These are phyloP conservation scores for Aquanectria penicillioides DNA, from an alignment of 2,329 filamentous ascomycete species.

Conservation along the genomic window DNA sequence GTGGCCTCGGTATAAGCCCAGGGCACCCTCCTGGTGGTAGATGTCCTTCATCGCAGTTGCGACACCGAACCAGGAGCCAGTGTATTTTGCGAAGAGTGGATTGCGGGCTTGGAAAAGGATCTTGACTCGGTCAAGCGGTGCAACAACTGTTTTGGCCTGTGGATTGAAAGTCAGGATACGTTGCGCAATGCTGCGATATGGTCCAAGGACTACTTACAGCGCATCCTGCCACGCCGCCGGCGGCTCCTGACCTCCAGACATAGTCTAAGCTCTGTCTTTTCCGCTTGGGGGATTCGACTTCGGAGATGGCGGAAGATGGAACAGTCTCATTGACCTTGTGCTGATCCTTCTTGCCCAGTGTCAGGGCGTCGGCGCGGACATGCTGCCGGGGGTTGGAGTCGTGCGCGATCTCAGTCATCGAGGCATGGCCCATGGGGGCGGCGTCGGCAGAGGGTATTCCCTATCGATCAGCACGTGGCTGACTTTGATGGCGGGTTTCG, in stretches of 20 bases:
- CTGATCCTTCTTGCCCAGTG: constrained; percentile 24
- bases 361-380: constrained; percentile 31
- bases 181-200: neutral
- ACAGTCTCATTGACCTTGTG: constrained; percentile 47
- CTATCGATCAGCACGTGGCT: constrained; percentile 37
- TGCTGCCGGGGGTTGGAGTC: constrained; percentile 45
- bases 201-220: constrained; percentile 70
- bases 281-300: constrained; percentile 53
- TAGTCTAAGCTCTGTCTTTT: constrained; percentile 81
- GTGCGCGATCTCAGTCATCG: constrained; percentile 63
- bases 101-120: constrained; percentile 98
- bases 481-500: constrained; percentile 27
- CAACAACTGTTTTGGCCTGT: constrained; percentile 94
- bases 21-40: constrained; percentile 75
- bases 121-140: constrained; percentile 96
- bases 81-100: constrained; percentile 92
- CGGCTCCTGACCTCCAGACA: constrained; percentile 82
- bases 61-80: constrained; percentile 87
- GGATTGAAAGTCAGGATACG: constrained; percentile 19
- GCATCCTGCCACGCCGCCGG: constrained; percentile 91
- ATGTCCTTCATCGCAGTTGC: constrained; percentile 87
- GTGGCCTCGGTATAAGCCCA: constrained; percentile 90
- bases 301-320: constrained; percentile 61
- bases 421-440: constrained; percentile 65
- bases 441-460: constrained; percentile 67